These are phyloP conservation scores for Geotrichum citri-aurantii DNA, from an alignment of 1,139 yeast species.

Conservation along the genomic window DNA sequence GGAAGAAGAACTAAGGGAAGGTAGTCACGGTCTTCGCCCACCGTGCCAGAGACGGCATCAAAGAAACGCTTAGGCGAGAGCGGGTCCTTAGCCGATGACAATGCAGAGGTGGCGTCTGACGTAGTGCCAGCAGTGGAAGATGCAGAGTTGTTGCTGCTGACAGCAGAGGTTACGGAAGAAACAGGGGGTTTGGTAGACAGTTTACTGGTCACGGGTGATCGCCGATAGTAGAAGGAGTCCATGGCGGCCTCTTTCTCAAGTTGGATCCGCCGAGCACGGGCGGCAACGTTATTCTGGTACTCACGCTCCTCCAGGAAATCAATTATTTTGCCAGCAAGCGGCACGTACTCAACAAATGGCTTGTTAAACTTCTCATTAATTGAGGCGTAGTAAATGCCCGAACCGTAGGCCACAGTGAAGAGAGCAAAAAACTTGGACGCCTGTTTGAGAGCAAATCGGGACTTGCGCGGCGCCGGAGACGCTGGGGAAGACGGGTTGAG, in stretches of 20 bases:
- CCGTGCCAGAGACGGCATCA: conserved; percentile 30
- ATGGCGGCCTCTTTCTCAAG: conserved; percentile 2
- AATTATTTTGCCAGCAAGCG: conserved; percentile 24
- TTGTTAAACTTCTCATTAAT: neutral
- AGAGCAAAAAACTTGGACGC: neutral
- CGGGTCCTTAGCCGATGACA: conserved; percentile 25
- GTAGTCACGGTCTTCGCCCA: conserved; percentile 25
- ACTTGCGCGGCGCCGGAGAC: neutral
- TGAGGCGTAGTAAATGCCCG: conserved; percentile 7
- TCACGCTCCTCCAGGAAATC: conserved; percentile 29
- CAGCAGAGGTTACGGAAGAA: conserved; percentile 4
- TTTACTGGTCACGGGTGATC: conserved; percentile 4
- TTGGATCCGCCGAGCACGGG: conserved; percentile 18
- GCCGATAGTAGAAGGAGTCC: conserved; percentile 7
- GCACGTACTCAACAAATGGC: conserved; percentile 25
- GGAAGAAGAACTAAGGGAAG: conserved; percentile 30
- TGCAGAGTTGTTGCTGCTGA: conserved; percentile 3
- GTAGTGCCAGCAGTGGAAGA: conserved; percentile 10
- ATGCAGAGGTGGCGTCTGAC: conserved; percentile 11
- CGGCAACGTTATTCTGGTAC: conserved; percentile 20
- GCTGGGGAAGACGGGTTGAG: neutral
- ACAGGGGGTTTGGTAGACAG: neutral
- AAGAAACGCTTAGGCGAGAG: conserved; percentile 28
- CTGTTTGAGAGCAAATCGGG: neutral
- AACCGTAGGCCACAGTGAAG: conserved; percentile 5